These are phyloP conservation scores for Pyrenophora graminea DNA, from an alignment of 2,329 filamentous ascomycete genomes.

Conservation along the genomic window DNA sequence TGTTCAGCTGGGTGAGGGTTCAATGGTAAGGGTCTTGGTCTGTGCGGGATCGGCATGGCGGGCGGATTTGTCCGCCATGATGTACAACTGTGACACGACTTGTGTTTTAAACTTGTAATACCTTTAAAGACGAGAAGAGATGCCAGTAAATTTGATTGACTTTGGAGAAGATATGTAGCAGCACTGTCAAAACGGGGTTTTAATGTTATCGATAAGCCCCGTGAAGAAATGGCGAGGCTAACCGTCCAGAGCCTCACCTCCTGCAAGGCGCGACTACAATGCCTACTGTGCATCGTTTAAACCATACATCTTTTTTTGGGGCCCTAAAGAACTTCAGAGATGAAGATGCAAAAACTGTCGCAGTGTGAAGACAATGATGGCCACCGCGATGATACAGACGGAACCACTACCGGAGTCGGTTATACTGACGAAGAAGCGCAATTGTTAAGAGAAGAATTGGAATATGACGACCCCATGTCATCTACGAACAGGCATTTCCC, in stretches of 20 bases:
- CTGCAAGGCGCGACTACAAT: not conserved
- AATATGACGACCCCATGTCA: constrained; percentile 27
- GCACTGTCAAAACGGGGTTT: not conserved
- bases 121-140: not conserved
- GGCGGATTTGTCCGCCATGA: not conserved
- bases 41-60: constrained; percentile 1
- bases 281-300: not conserved
- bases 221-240: not conserved
- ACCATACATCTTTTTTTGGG: not conserved
- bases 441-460: constrained; percentile 33
- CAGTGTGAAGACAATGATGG: not conserved
- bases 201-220: constrained; percentile 6
- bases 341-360: constrained; percentile 6
- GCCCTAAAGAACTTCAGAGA: not conserved
- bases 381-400: constrained; percentile 9
- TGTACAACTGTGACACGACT: not conserved
- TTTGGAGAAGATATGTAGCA: not conserved
- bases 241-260: not conserved
- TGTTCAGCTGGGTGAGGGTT: not conserved
- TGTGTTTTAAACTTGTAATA: not conserved
- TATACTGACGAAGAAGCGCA: constrained; percentile 37
- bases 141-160: not conserved
- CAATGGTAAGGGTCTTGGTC: constrained; percentile 2
- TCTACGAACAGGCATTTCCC: not conserved
- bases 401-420: constrained; percentile 6